Conservation (phyloP, 805 yeast genomes). For the Candida wancherniae region DNA sequence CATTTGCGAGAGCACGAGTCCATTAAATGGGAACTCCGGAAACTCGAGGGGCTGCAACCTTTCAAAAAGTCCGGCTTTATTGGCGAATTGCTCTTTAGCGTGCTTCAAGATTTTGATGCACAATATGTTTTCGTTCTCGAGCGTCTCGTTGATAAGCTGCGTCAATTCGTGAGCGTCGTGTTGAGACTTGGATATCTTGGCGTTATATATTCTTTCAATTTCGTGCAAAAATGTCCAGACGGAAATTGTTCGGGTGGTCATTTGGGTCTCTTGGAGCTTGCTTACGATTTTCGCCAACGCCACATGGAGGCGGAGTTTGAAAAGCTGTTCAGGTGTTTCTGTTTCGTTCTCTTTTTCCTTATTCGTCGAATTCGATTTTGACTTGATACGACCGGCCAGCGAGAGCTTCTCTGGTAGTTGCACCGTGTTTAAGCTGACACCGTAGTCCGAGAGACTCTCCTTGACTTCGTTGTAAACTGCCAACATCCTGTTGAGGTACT, state of each 20-base stretch:
- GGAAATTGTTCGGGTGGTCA: slow-evolving; percentile 50
- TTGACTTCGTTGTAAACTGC: slow-evolving; percentile 22
- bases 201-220: slow-evolving; percentile 66
- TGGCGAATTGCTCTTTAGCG: slow-evolving; percentile 10
- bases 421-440: slow-evolving; percentile 11
- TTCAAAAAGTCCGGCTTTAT: slow-evolving; percentile 1
- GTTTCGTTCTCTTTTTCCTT: slow-evolving; percentile 11
- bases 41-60: slow-evolving; percentile 21
- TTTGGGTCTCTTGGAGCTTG: slow-evolving; percentile 60
- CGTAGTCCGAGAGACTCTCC: slow-evolving; percentile 12
- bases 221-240: slow-evolving; percentile 77
- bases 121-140: slow-evolving; percentile 58
- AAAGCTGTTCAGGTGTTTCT: slow-evolving; percentile 20
- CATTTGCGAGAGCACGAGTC: slow-evolving; percentile 61
- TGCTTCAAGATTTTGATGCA: slow-evolving; percentile 31
- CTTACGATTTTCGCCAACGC: slow-evolving; percentile 49
- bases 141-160: slow-evolving; percentile 72
- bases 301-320: slow-evolving; percentile 49
- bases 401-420: slow-evolving; percentile 16
- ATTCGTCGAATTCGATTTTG: slow-evolving; percentile 6
- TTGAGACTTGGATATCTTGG: slow-evolving; percentile 73
- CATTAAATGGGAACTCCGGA: slow-evolving; percentile 72
- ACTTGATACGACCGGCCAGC: slow-evolving; percentile 11
- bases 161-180: slow-evolving; percentile 95
- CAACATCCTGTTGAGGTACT: slow-evolving; percentile 47